phyloP scores from a whole-genome alignment of 2,329 filamentous ascomycete genomes.

The Exophiala lecanii-corni region DNA sequence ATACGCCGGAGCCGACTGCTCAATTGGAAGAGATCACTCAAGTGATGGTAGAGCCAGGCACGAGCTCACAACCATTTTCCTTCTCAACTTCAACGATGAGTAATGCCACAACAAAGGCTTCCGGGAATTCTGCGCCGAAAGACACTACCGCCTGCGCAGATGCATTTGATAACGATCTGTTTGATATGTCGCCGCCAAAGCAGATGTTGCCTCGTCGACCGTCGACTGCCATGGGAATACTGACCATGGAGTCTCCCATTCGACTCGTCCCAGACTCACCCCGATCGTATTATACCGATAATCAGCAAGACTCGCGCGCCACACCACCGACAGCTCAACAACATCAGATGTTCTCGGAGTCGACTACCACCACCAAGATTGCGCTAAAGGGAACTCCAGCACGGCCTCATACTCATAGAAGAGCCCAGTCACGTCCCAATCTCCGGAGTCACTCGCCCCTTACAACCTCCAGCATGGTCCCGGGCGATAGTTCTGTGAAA shows the following conservation, averaged over 20 bases:
- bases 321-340: constrained; percentile 1
- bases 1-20: constrained; percentile 22
- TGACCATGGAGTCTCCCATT: constrained; percentile 21
- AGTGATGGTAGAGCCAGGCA: constrained; percentile 24
- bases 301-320: constrained; percentile 4
- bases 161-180: constrained; percentile 20
- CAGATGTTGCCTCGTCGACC: constrained; percentile 21
- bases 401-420: constrained; percentile 12
- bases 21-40: constrained; percentile 27
- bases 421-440: constrained; percentile 21
- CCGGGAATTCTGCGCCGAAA: constrained; percentile 6
- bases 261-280: constrained; percentile 25
- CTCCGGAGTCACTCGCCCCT: constrained; percentile 19
- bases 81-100: constrained; percentile 25
- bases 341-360: constrained; percentile 5
- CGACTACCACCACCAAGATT: constrained; percentile 18
- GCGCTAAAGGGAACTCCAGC: constrained; percentile 21
- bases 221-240: constrained; percentile 26
- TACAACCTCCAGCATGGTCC: constrained; percentile 12
- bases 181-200: constrained; percentile 25
- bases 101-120: constrained; percentile 5
- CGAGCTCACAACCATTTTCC: constrained; percentile 17
- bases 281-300: constrained; percentile 9
- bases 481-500: constrained; percentile 1
- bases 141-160: constrained; percentile 13